These are phyloP conservation scores for Cladosporium sp. DNA, from an alignment of 2,329 filamentous ascomycete species.

Conservation along the genomic window DNA sequence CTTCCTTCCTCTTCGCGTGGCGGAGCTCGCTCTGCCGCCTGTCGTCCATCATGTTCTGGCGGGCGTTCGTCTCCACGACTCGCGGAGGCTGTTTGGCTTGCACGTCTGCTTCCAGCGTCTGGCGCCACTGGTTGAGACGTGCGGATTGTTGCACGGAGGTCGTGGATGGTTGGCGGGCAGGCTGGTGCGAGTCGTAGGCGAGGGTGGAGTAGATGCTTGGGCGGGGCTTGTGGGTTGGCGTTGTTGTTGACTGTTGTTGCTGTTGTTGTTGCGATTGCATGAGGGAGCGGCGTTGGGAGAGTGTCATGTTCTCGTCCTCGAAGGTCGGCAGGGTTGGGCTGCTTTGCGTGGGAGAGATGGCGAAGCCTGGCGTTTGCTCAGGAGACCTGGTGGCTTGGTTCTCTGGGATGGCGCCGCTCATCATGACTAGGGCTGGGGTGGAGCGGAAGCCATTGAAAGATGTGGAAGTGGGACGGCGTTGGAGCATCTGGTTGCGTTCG, in stretches of 20 bases:
- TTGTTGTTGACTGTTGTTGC: conserved; percentile 1
- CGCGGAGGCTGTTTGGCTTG: conserved; percentile 29
- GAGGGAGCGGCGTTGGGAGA: conserved; percentile 60
- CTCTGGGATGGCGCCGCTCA: conserved; percentile 24
- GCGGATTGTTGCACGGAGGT: conserved; percentile 54
- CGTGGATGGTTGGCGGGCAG: conserved; percentile 49
- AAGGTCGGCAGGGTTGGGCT: not conserved
- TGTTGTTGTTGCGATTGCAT: conserved; percentile 33
- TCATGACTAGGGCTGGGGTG: conserved; percentile 30
- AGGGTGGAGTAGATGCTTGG: conserved; percentile 16
- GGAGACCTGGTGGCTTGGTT: conserved; percentile 21
- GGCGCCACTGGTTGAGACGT: conserved; percentile 65
- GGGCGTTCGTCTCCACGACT: conserved; percentile 37
- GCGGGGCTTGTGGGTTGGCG: conserved; percentile 20
- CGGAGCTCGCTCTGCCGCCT: conserved; percentile 63
- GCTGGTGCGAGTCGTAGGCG: conserved; percentile 57
- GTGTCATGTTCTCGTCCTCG: conserved; percentile 67
- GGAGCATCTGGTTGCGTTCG: conserved; percentile 55
- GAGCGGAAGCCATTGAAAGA: conserved; percentile 40
- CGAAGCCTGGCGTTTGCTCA: conserved; percentile 18
- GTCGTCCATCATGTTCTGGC: conserved; percentile 57
- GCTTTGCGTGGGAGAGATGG: conserved; percentile 16
- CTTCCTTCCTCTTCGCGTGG: conserved; percentile 58
- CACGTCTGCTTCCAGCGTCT: conserved; percentile 24
- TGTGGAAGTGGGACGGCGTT: conserved; percentile 40